Base-by-base conservation (phyloP, 441 rosid genomes). In the Eruca vesicaria region DNA sequence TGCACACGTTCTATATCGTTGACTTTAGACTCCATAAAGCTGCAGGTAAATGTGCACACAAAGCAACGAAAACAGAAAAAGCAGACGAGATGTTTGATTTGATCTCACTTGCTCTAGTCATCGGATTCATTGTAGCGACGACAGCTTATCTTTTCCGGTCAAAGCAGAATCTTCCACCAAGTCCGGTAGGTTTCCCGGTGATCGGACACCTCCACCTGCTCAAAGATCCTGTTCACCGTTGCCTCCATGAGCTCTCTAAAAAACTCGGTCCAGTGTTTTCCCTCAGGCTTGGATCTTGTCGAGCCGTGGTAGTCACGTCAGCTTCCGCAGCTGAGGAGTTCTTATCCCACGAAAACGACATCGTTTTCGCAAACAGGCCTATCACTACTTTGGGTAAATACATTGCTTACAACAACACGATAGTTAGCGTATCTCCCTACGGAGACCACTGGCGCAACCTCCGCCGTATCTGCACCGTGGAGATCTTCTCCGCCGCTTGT, bases 361-460 rank as follows among this genome's bases (percentile, higher is more conserved):
- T 59, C 15, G 7, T 75, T 14, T 75, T 76, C 7, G 70, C 79
- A 3, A 68, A 53, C 74, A 48, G 74, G 9, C 69, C 74, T 6
- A 2, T 12, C 2, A 5, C 18, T 56, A 38, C 59, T 20, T 19
- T 43, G 11, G 32, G 9, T 41, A 12, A 28, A 11, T 41, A 19
- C 77, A 41, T 66, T 7, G 48, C 23, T 9, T 73, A 88, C 79
- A 36, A 73, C 79, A 76, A 74, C 59, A 83, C 86, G 21, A 26
- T 85, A 0, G 35, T 36, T 0, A 28, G 58, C 61, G 10, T 87
- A 1, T 52, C 69, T 52, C 68, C 86, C 0, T 86, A 87, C 9
- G 85, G 88, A 0, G 79, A 82, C 6, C 87, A 82, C 67, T 86
- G 89, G 92, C 81, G 89, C 1, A 84, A 79, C 71, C 87, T 86